Evolutionary conservation across 495 filamentous ascomycete species (phyloP).

Genomic region (Trichoderma asperelloides): DNA sequence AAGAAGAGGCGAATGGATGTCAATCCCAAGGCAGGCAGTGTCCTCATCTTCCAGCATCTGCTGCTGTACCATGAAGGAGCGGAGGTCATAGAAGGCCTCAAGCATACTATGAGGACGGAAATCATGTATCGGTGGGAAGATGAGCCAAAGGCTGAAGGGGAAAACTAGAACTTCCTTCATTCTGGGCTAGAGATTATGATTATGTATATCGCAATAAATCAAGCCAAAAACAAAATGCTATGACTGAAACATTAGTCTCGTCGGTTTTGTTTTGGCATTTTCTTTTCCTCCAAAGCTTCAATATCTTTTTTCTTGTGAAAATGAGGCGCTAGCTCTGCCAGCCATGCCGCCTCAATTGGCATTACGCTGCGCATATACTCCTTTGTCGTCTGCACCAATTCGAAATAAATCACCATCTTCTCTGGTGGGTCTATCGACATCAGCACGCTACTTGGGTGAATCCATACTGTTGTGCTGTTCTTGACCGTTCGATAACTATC

Average conservation of each 20-base stretch:
- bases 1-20: slow-evolving; percentile 48
- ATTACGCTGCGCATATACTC: slow-evolving; percentile 89
- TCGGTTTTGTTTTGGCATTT: slow-evolving; percentile 27
- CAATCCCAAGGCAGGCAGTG: slow-evolving; percentile 58
- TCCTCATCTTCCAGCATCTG: slow-evolving; percentile 71
- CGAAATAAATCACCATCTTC: slow-evolving; percentile 85
- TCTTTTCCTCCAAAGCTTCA: slow-evolving; percentile 71
- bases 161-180: background rate
- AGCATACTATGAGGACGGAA: slow-evolving; percentile 72
- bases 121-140: slow-evolving; percentile 52
- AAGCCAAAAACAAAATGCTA: background rate
- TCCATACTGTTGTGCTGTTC: slow-evolving; percentile 78
- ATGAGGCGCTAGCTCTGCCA: slow-evolving; percentile 89
- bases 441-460: slow-evolving; percentile 79
- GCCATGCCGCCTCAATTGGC: slow-evolving; percentile 76
- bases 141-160: background rate
- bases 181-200: background rate
- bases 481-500: slow-evolving; percentile 94
- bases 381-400: slow-evolving; percentile 85
- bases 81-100: slow-evolving; percentile 60
- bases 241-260: background rate
- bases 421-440: slow-evolving; percentile 67
- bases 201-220: background rate
- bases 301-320: slow-evolving; percentile 91
- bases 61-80: slow-evolving; percentile 64